phyloP scores from a whole-genome alignment of 495 filamentous ascomycete genomes.

The Usnea hakonensis region DNA sequence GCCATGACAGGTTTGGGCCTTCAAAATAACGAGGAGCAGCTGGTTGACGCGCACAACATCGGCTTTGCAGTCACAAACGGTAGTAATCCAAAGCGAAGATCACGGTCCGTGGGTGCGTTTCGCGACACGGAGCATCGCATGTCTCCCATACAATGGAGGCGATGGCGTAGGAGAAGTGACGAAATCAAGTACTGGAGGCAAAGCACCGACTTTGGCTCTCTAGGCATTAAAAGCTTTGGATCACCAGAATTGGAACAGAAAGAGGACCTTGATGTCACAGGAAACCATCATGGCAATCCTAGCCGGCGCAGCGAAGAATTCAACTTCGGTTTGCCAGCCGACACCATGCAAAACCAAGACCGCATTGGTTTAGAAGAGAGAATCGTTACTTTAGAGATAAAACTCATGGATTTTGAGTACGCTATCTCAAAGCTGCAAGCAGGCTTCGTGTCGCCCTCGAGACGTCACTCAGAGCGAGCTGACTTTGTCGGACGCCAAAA shows the following conservation, averaged over 20 bases:
- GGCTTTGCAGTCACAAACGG: constrained; percentile 27
- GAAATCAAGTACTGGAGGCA: constrained; percentile 30
- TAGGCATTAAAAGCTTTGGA: constrained; percentile 8
- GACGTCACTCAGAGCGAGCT: constrained; percentile 7
- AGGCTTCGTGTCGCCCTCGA: constrained; percentile 9
- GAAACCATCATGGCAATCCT: constrained; percentile 29
- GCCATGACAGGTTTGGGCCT: constrained; percentile 19
- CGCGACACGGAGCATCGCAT: constrained; percentile 28
- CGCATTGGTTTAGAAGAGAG: constrained; percentile 44
- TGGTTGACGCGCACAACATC: constrained; percentile 18
- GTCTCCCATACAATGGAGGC: constrained; percentile 34
- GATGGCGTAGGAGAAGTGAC: constrained; percentile 29
- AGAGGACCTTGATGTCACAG: constrained; percentile 26
- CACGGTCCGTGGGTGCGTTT: constrained; percentile 28
- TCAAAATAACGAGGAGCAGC: constrained; percentile 13
- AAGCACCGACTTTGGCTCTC: constrained; percentile 20
- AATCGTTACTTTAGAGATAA: constrained; percentile 46
- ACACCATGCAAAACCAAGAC: constrained; percentile 40
- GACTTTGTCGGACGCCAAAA: constrained; percentile 9
- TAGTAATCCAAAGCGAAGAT: constrained; percentile 31
- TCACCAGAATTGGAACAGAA: constrained; percentile 7
- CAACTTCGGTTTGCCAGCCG: constrained; percentile 38
- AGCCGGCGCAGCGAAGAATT: constrained; percentile 31
- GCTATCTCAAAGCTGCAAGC: constrained; percentile 47
- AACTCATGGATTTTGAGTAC: constrained; percentile 49